Conservation (phyloP, 2,329 filamentous ascomycete species). For the Xylariaceae sp. region DNA sequence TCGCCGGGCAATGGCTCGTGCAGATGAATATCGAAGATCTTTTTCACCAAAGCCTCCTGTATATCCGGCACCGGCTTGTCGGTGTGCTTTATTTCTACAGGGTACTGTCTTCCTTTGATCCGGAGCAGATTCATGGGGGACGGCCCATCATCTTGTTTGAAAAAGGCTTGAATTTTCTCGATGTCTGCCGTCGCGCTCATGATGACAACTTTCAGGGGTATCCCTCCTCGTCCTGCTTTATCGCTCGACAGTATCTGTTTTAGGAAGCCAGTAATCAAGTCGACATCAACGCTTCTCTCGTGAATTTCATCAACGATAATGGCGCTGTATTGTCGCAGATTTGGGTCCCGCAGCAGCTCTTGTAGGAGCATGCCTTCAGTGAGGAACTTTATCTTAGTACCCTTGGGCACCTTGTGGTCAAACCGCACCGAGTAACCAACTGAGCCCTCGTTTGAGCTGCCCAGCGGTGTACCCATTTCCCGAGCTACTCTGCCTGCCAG, state of each 20-base stretch:
- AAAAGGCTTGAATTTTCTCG: constrained; percentile 72
- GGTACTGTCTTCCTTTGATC: constrained; percentile 83
- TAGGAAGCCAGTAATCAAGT: constrained; percentile 83
- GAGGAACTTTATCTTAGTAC: constrained; percentile 85
- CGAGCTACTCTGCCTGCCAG: constrained; percentile 82
- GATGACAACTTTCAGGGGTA: constrained; percentile 80
- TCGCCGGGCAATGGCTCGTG: constrained; percentile 91
- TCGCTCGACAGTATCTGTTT: constrained; percentile 66
- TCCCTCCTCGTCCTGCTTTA: constrained; percentile 61
- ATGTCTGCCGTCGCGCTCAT: constrained; percentile 98
- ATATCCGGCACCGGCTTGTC: constrained; percentile 73
- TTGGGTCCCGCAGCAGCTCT: constrained; percentile 82
- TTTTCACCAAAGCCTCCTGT: constrained; percentile 73
- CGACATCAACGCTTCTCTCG: constrained; percentile 90
- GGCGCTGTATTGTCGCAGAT: constrained; percentile 79
- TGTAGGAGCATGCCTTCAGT: constrained; percentile 96
- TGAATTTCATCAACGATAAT: constrained; percentile 96
- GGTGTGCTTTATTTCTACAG: constrained; percentile 74
- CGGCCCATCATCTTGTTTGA: constrained; percentile 38
- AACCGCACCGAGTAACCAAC: constrained; percentile 96
- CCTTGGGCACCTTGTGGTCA: constrained; percentile 76
- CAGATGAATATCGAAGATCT: constrained; percentile 80
- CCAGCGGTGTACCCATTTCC: constrained; percentile 59
- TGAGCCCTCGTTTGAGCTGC: constrained; percentile 39
- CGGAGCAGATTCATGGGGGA: constrained; percentile 46